Evolutionary conservation across 2,329 filamentous ascomycete genomes (phyloP).

Genomic region (Botrytis fragariae): DNA sequence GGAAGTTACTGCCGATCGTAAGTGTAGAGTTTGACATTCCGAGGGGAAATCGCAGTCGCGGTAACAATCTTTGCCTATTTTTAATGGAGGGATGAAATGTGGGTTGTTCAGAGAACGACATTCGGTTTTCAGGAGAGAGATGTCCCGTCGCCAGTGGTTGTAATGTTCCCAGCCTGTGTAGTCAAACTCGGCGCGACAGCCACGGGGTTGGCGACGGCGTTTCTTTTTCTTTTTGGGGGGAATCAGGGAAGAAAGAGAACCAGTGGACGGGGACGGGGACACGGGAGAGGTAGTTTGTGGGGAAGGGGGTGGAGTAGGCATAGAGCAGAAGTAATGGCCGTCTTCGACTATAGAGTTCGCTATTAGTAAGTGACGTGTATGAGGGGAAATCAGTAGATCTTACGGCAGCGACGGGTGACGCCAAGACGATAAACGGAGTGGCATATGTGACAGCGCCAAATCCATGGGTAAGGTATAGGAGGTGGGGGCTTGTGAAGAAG

Average conservation of each 20-base stretch:
- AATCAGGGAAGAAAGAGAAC: neutral
- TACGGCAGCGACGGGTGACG: conserved; percentile 39
- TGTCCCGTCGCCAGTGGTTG: conserved; percentile 17
- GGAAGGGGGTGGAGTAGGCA: conserved; percentile 16
- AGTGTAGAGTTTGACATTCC: conserved; percentile 11
- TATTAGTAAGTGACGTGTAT: neutral
- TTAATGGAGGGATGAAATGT: neutral
- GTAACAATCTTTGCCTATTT: conserved; percentile 16
- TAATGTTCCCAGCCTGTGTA: conserved; percentile 23
- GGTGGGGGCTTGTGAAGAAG: conserved; percentile 26
- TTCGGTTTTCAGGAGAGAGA: conserved; percentile 5
- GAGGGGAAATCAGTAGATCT: neutral
- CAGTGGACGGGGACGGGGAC: neutral
- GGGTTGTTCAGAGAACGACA: neutral
- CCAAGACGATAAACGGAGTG: conserved; percentile 36
- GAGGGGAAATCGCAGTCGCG: conserved; percentile 20
- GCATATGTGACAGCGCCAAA: conserved; percentile 41
- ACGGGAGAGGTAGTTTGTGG: neutral
- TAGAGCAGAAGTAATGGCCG: conserved; percentile 29
- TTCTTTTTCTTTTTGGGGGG: conserved; percentile 11
- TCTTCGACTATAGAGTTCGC: conserved; percentile 24
- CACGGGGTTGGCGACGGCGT: conserved; percentile 4
- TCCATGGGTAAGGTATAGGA: conserved; percentile 36
- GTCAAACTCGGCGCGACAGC: conserved; percentile 24
- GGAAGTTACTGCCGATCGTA: neutral